A percentile compares a stretch with the other conserved stretches of the same genome.
These are phyloP conservation scores for Cicer arietinum DNA, from an alignment of 306 rosid species.

Conservation along the genomic window DNA sequence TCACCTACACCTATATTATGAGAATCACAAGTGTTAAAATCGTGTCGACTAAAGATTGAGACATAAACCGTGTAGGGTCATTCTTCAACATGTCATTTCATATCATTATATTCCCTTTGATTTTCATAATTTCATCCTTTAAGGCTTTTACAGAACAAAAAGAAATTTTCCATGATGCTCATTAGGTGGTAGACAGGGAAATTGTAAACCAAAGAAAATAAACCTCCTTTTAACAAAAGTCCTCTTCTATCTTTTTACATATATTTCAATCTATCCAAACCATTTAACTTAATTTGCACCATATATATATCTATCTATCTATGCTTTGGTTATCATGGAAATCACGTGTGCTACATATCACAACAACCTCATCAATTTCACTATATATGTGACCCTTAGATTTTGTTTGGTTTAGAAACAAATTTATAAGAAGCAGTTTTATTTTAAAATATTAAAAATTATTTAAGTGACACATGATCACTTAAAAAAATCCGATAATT, in stretches of 20 bases:
- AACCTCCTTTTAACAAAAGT: conserved; percentile 36
- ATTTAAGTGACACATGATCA: no score
- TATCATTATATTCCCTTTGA: conserved; percentile 50
- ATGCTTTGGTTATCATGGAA: conserved; percentile 42
- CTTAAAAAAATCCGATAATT: no score
- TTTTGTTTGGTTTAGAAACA: no score
- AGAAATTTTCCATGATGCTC: conserved; percentile 48
- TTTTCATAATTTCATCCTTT: conserved; percentile 50
- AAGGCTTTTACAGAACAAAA: conserved; percentile 46
- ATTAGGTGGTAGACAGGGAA: conserved; percentile 52
- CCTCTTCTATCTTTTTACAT: conserved; percentile 40
- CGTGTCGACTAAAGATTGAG: conserved; percentile 58
- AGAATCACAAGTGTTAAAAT: conserved; percentile 57
- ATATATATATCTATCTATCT: background rate
- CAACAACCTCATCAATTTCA: conserved; percentile 5
- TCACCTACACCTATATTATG: conserved; percentile 40
- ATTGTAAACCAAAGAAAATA: conserved; percentile 38
- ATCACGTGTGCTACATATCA: conserved; percentile 32
- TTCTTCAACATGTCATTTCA: conserved; percentile 46
- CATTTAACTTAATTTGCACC: conserved; percentile 7
- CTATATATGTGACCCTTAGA: background rate
- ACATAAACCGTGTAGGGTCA: conserved; percentile 53
- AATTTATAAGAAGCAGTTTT: no score
- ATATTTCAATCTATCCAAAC: conserved; percentile 25
- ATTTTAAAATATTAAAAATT: no score